These are phyloP conservation scores for Kurtzmaniella fragi DNA, from an alignment of 805 yeast genomes.

Conservation along the genomic window DNA sequence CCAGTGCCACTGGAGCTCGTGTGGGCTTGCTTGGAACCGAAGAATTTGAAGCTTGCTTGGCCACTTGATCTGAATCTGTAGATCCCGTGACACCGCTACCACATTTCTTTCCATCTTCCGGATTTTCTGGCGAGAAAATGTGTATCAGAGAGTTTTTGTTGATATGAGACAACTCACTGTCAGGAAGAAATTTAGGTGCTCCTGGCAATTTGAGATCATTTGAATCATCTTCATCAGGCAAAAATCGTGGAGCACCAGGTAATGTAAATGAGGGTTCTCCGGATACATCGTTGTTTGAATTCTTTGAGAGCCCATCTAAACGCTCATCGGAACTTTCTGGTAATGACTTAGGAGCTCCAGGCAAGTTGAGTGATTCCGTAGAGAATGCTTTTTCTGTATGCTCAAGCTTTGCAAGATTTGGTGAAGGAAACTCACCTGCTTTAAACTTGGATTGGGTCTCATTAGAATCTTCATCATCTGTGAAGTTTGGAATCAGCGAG, in stretches of 20 bases:
- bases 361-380: constrained; percentile 1
- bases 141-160: constrained; percentile 35
- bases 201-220: constrained; percentile 32
- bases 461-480: constrained; percentile 7
- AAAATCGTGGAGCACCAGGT: constrained; percentile 37
- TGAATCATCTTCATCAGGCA: constrained; percentile 19
- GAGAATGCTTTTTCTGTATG: too few relatives aligned
- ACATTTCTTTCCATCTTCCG: neutral
- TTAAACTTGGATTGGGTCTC: too few relatives aligned
- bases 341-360: constrained; percentile 14
- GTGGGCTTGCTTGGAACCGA: too few relatives aligned
- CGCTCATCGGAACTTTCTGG: constrained; percentile 11
- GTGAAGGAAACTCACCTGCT: too few relatives aligned
- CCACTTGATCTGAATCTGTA: too few relatives aligned
- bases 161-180: constrained; percentile 31
- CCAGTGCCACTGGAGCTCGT: too few relatives aligned
- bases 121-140: constrained; percentile 22
- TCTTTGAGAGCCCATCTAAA: neutral
- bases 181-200: constrained; percentile 38
- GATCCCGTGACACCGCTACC: too few relatives aligned
- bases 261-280: constrained; percentile 12
- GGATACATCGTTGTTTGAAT: neutral
- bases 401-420: too few relatives aligned
- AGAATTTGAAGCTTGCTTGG: too few relatives aligned
- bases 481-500: constrained; percentile 1